These are phyloP conservation scores for Irpex lacteus DNA, from an alignment of 1,284 basidiomycete species.

Conservation along the genomic window DNA sequence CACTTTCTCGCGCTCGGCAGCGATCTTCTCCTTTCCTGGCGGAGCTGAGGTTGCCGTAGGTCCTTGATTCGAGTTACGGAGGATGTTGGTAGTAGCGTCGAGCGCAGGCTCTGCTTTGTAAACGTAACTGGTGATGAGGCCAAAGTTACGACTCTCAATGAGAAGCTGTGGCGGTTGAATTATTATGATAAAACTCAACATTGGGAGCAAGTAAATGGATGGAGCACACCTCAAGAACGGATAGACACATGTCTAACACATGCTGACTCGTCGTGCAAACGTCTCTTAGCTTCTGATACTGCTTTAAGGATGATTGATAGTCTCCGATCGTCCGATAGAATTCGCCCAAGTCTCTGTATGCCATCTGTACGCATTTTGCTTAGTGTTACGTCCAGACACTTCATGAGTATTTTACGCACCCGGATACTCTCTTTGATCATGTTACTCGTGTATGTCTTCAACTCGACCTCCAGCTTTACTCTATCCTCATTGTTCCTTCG, in stretches of 20 bases:
- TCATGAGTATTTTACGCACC: conserved; percentile 41
- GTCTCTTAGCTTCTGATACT: conserved; percentile 83
- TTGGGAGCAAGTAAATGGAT: too few species aligned
- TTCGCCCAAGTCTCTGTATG: conserved; percentile 79
- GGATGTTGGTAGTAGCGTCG: conserved; percentile 47
- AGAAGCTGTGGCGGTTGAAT: conserved; percentile 53
- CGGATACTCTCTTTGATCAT: conserved; percentile 95
- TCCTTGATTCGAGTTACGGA: conserved; percentile 12
- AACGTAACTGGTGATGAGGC: conserved; percentile 81
- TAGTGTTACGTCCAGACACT: background rate
- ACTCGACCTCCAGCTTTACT: conserved; percentile 79
- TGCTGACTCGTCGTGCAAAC: conserved; percentile 84
- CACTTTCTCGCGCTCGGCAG: conserved; percentile 58
- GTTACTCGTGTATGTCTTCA: conserved; percentile 88
- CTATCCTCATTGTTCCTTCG: conserved; percentile 63
- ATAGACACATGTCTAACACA: conserved; percentile 83
- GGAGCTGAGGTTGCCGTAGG: conserved; percentile 23
- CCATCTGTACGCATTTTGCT: conserved; percentile 46
- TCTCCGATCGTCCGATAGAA: conserved; percentile 74
- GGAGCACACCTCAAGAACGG: conserved; percentile 65
- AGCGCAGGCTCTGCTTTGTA: conserved; percentile 90
- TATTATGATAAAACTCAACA: too few species aligned
- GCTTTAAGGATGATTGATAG: conserved; percentile 64
- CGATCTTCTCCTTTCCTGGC: conserved; percentile 37
- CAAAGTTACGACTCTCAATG: conserved; percentile 80